phyloP scores from a whole-genome alignment of 1,284 basidiomycete genomes.

The Abortiporus biennis region DNA sequence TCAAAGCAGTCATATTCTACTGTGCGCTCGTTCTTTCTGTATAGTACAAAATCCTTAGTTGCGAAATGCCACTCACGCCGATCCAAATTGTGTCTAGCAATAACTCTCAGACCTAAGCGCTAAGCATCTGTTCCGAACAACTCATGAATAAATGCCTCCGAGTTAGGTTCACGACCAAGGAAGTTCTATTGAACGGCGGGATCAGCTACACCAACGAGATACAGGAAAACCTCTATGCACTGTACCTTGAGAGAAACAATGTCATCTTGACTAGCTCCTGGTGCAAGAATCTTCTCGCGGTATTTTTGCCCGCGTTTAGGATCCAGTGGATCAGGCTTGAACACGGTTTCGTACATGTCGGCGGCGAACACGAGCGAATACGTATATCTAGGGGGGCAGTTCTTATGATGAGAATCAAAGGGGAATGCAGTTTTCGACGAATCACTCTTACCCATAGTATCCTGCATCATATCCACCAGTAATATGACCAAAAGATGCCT shows the following conservation, averaged over 20 bases:
- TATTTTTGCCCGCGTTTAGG: constrained; percentile 49
- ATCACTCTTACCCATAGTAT: constrained; percentile 59
- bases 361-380: constrained; percentile 73
- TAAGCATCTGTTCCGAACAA: constrained; percentile 38
- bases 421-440: too few species aligned
- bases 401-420: too few species aligned
- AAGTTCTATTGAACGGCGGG: constrained; percentile 50
- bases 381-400: constrained; percentile 59
- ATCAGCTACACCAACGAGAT: neutral
- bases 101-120: too few species aligned
- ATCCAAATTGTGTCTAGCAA: too few species aligned
- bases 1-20: too few species aligned
- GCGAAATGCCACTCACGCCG: too few species aligned
- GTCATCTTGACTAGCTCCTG: constrained; percentile 56
- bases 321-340: constrained; percentile 70
- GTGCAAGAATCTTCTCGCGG: constrained; percentile 45
- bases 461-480: constrained; percentile 75
- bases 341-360: constrained; percentile 79
- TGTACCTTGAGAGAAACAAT: constrained; percentile 48
- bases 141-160: constrained; percentile 70
- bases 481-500: constrained; percentile 67
- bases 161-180: constrained; percentile 72
- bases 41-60: too few species aligned
- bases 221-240: neutral
- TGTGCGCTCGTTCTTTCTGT: too few species aligned